A percentile compares a stretch with the other conserved stretches of the same genome.
phyloP scores from a whole-genome alignment of 257 asterid genomes.

The Jacaranda copaia region DNA sequence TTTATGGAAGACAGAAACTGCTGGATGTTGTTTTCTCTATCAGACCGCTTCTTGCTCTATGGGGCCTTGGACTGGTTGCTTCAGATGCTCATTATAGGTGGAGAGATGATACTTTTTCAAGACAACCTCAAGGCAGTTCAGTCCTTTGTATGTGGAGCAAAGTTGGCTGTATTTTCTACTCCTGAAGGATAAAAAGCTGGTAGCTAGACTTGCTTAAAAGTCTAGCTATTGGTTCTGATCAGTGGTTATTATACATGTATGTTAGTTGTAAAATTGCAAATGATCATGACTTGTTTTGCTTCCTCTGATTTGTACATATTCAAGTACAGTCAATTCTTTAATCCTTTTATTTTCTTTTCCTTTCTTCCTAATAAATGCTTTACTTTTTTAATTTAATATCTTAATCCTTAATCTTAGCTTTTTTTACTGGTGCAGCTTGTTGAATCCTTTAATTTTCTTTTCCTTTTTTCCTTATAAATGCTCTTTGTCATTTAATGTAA shows the following conservation, averaged over 20 bases:
- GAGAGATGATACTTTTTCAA: conserved; percentile 62
- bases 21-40: conserved; percentile 91
- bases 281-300: conserved; percentile 16
- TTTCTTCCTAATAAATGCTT: neutral
- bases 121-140: conserved; percentile 60
- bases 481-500: neutral
- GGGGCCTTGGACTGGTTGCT: conserved; percentile 95
- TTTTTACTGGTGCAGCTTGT: conserved; percentile 7
- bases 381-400: neutral
- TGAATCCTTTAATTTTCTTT: neutral
- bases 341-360: neutral
- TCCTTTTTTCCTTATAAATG: neutral
- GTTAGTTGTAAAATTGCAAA: conserved; percentile 19
- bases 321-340: conserved; percentile 17
- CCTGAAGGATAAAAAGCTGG: conserved; percentile 82
- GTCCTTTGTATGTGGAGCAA: conserved; percentile 72
- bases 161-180: conserved; percentile 97
- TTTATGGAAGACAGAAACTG: conserved; percentile 86
- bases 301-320: conserved; percentile 20
- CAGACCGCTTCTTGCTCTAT: conserved; percentile 90
- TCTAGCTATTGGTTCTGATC: conserved; percentile 53
- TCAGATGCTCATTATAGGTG: conserved; percentile 72
- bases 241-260: conserved; percentile 29
- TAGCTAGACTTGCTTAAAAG: conserved; percentile 90
- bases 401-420: conserved; percentile 22